Evolutionary conservation across 164 flowering plant species (phyloP), one percentile per base, ranked within the genome.

Genomic region (Taxillus chinensis): DNA sequence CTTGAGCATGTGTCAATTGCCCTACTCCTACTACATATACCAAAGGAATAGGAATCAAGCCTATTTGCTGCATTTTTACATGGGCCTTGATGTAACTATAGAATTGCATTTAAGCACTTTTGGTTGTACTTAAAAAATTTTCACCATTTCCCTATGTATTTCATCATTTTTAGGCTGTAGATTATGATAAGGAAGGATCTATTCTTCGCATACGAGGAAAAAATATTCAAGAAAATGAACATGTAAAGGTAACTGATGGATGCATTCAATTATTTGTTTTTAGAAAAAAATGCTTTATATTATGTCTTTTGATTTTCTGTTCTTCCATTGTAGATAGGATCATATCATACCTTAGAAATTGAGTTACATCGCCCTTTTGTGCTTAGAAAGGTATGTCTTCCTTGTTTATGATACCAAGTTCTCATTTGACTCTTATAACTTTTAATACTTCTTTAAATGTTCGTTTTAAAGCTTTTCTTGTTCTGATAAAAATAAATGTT

Each of bases 311-410:
- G 51, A 43, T 9, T 41, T 27, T 41, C 55, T 41, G 27, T 40
- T 51, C 8, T 65, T 13, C 45, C n/a, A 41, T 63, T 79, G 80
- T 82, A 92, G 98, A 80, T 90, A 46, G 98, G 98, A 41, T 81
- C 86, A 41, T 93, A 84, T 62, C 97, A 93, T 73, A 88, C 98
- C 37, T 67, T 93, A 55, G 96, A 90, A 68, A 76, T 93, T 62
- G 95, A 90, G 76, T 78, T 75, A 62, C 84, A 88, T 40, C 84
- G 92, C 27, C 85, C 90, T 61, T 86, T 93, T 82, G 95, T 88
- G 14, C 68, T 93, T 39, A 82, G 83, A 64, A 93, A 93, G 87
- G 98, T 86, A 71, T 58, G 43, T 13, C 39, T 53, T n/a, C 49
- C 39, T 63, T 41, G 43, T 57, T 17, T 14, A 41, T 61, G 15